Percentiles rank a stretch among this genome's conserved stretches.
Evolutionary conservation across 2,329 filamentous ascomycete species (phyloP).

Genomic region (Fusarium decemcellulare): DNA sequence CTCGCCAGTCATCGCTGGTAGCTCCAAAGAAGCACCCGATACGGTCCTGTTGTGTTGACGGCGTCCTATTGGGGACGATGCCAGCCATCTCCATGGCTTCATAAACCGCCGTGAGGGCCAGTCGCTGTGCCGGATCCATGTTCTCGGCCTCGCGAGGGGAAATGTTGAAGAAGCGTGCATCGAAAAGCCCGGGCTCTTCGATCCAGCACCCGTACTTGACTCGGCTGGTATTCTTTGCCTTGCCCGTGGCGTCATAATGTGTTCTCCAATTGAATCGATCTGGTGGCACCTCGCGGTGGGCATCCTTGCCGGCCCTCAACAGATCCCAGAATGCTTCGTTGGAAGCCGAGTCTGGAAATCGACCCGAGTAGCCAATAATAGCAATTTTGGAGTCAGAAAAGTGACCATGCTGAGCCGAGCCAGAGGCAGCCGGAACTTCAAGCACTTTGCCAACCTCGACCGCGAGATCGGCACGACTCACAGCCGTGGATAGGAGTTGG

Average conservation of each 20-base stretch:
- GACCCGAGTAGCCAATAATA: slow-evolving; percentile 76
- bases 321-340: slow-evolving; percentile 73
- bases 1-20: slow-evolving; percentile 83
- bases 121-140: slow-evolving; percentile 82
- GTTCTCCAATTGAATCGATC: slow-evolving; percentile 78
- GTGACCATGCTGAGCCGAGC: slow-evolving; percentile 8
- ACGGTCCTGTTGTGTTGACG: slow-evolving; percentile 71
- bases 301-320: slow-evolving; percentile 76
- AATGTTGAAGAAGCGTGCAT: slow-evolving; percentile 87
- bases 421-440: not conserved
- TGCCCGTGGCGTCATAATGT: slow-evolving; percentile 77
- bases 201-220: slow-evolving; percentile 80
- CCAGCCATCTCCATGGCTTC: slow-evolving; percentile 85
- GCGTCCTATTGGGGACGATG: slow-evolving; percentile 76
- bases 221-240: slow-evolving; percentile 77
- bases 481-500: slow-evolving; percentile 28
- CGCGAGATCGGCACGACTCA: slow-evolving; percentile 13
- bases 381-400: slow-evolving; percentile 73
- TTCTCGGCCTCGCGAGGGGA: slow-evolving; percentile 83
- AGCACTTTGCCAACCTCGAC: slow-evolving; percentile 15
- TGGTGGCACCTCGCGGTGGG: slow-evolving; percentile 73
- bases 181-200: slow-evolving; percentile 80
- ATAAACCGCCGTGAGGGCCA: slow-evolving; percentile 82
- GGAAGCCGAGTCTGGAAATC: slow-evolving; percentile 61
- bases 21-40: slow-evolving; percentile 72